phyloP scores from a whole-genome alignment of 2,329 filamentous ascomycete genomes.

The Arachnomyces sp. region DNA sequence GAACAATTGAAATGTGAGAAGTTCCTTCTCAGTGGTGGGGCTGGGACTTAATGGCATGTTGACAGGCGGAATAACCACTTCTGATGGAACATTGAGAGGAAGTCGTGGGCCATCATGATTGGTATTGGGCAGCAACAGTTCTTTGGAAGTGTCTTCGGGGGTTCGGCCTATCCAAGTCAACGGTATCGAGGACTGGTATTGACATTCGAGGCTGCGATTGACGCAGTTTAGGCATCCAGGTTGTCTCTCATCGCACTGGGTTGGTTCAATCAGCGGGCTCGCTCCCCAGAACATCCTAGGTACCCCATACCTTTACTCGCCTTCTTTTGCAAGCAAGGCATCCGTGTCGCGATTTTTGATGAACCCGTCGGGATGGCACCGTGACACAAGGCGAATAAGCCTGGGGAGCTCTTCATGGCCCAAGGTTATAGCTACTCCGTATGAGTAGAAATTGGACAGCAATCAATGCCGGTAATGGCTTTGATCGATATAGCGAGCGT shows the following conservation, averaged over 20 bases:
- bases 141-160: not conserved
- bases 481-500: no score
- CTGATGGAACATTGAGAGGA: not conserved
- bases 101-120: not conserved
- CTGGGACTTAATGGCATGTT: constrained; percentile 4
- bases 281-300: not conserved
- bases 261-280: not conserved
- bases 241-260: constrained; percentile 6
- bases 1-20: constrained; percentile 29
- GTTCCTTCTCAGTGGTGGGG: constrained; percentile 22
- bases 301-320: constrained; percentile 17
- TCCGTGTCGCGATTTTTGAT: constrained; percentile 13
- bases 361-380: constrained; percentile 14
- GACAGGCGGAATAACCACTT: not conserved
- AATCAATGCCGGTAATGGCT: no score
- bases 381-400: no score
- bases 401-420: no score
- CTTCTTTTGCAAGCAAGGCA: constrained; percentile 15
- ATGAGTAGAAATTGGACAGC: no score
- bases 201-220: not conserved
- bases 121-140: not conserved
- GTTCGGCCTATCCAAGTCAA: not conserved
- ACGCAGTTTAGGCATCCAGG: not conserved
- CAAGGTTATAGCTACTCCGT: no score
- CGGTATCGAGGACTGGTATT: not conserved